Conservation (phyloP, 441 rosid genomes). For the Euphorbia celastroides region DNA sequence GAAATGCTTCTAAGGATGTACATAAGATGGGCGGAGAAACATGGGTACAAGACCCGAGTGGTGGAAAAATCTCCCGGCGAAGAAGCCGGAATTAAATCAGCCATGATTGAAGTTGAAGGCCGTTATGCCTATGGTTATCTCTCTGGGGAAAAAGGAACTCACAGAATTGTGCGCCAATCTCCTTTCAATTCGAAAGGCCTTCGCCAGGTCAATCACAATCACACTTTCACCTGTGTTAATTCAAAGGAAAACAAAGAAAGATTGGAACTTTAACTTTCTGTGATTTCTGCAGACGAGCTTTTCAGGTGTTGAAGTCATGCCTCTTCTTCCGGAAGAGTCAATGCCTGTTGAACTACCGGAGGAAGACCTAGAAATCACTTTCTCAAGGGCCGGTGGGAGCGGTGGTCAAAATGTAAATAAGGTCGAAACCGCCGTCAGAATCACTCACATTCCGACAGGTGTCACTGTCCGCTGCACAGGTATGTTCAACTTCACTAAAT, state of each 20-base stretch:
- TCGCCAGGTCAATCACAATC: conserved; percentile 58
- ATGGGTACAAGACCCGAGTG: conserved; percentile 67
- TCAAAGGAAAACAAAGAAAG: background rate
- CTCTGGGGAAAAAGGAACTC: conserved; percentile 95
- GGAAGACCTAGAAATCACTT: conserved; percentile 78
- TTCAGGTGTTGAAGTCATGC: conserved; percentile 97
- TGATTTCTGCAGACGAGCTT: conserved; percentile 71
- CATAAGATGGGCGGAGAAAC: conserved; percentile 96
- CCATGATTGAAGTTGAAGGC: conserved; percentile 76
- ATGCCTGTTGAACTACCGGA: conserved; percentile 68
- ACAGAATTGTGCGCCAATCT: conserved; percentile 86
- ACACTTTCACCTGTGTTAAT: background rate
- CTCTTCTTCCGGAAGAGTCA: conserved; percentile 90
- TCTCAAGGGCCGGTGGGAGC: conserved; percentile 94
- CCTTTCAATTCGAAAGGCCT: conserved; percentile 98
- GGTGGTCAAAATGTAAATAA: conserved; percentile 98
- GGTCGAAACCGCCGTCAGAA: conserved; percentile 90
- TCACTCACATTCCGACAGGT: conserved; percentile 85
- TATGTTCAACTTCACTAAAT: conserved; percentile 9
- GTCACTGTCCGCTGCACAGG: conserved; percentile 90
- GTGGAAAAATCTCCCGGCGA: conserved; percentile 91
- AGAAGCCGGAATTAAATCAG: conserved; percentile 97
- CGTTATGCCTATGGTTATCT: conserved; percentile 90
- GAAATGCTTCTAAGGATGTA: conserved; percentile 98
- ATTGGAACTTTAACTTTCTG: conserved; percentile 15